A percentile compares a stretch with the other conserved stretches of the same genome.
These are phyloP conservation scores for Kickxella alabastrina DNA, from an alignment of 192 early-diverging fungal species.

Conservation along the genomic window DNA sequence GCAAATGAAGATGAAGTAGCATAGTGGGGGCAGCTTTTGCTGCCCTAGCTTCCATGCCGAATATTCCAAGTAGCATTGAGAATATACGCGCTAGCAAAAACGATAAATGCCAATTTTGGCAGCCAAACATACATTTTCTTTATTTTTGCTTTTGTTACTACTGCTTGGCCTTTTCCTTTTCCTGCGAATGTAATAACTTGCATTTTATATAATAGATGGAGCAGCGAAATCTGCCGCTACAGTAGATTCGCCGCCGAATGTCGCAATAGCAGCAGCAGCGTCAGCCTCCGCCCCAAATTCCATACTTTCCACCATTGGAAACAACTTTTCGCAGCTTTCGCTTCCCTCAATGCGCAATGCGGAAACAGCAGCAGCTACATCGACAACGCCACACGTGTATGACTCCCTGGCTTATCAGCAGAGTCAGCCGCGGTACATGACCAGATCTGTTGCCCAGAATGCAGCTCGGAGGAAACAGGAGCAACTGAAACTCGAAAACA, in stretches of 20 bases:
- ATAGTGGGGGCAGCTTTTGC: too few relatives aligned
- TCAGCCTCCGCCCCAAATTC: conserved; percentile 26
- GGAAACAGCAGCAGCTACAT: neutral
- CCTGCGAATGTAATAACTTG: too few relatives aligned
- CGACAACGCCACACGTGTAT: neutral
- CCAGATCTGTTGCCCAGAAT: conserved; percentile 46
- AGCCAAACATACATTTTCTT: neutral
- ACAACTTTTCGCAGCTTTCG: conserved; percentile 7
- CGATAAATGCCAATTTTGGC: neutral
- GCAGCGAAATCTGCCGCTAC: conserved; percentile 8
- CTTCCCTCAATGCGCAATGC: conserved; percentile 10
- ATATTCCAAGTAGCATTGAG: too few relatives aligned
- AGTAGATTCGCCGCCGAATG: conserved; percentile 11
- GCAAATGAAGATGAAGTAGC: too few relatives aligned
- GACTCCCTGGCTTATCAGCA: conserved; percentile 7
- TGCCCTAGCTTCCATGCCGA: too few relatives aligned
- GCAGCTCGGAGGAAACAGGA: conserved; percentile 39
- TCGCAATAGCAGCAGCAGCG: conserved; percentile 11
- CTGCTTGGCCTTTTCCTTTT: too few relatives aligned
- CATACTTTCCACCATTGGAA: conserved; percentile 17
- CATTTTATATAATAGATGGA: too few relatives aligned
- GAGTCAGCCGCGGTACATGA: conserved; percentile 44
- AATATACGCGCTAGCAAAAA: too few relatives aligned
- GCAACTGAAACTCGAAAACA: conserved; percentile 8
- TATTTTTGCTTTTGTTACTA: neutral